Evolutionary conservation across 2,329 filamentous ascomycete species (phyloP).

Genomic region (Cercospora nicotianae): DNA sequence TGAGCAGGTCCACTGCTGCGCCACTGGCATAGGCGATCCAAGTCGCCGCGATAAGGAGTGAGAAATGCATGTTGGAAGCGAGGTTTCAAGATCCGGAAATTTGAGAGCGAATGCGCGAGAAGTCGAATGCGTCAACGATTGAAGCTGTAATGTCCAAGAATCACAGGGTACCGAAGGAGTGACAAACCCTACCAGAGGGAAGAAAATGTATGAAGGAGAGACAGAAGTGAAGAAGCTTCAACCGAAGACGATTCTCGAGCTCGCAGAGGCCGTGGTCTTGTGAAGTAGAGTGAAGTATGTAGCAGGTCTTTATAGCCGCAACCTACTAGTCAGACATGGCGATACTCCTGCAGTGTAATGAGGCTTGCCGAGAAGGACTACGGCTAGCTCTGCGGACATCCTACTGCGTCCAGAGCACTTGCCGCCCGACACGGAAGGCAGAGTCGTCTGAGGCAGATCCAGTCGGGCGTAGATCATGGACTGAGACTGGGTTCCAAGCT

Average conservation of each 20-base stretch:
- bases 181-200: slow-evolving; percentile 13
- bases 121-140: background rate
- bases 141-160: background rate
- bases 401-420: slow-evolving; percentile 7
- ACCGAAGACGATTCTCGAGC: background rate
- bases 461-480: slow-evolving; percentile 7
- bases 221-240: slow-evolving; percentile 4
- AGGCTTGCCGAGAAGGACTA: slow-evolving; percentile 12
- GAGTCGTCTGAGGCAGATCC: slow-evolving; percentile 17
- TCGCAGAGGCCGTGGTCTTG: background rate
- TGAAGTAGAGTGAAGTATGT: slow-evolving; percentile 3
- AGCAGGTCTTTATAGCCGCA: slow-evolving; percentile 16
- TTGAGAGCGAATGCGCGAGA: background rate
- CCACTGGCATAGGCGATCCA: background rate
- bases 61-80: slow-evolving; percentile 3
- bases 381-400: slow-evolving; percentile 2
- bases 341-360: slow-evolving; percentile 7
- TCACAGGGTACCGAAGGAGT: background rate
- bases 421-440: background rate
- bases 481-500: slow-evolving; percentile 13
- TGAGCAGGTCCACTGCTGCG: slow-evolving; percentile 25
- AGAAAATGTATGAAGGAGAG: background rate
- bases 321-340: background rate
- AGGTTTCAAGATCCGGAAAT: background rate
- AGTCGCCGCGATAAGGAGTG: slow-evolving; percentile 2